phyloP scores from a whole-genome alignment of 2,329 filamentous ascomycete genomes.

The Grosmannia penicillata region DNA sequence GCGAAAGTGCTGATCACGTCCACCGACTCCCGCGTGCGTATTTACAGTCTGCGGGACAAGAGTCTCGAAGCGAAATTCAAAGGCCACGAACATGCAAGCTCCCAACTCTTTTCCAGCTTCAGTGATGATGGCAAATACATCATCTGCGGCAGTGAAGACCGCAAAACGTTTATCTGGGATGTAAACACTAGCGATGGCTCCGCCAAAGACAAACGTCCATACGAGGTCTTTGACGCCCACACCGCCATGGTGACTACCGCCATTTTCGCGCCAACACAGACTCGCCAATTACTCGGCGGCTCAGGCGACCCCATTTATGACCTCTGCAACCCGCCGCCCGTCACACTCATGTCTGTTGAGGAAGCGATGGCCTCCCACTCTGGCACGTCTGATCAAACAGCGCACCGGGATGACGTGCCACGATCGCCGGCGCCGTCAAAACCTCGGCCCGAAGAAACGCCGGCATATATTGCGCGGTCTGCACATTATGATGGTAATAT shows the following conservation, averaged over 20 bases:
- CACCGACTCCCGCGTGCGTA: constrained; percentile 81
- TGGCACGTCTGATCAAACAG: constrained; percentile 8
- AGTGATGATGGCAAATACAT: constrained; percentile 78
- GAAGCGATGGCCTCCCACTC: constrained; percentile 32
- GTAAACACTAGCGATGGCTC: constrained; percentile 43
- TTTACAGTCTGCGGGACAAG: constrained; percentile 81
- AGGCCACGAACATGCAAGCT: constrained; percentile 78
- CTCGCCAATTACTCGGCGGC: constrained; percentile 59
- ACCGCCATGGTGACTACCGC: constrained; percentile 81
- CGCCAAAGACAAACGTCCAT: constrained; percentile 63
- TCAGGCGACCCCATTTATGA: constrained; percentile 93
- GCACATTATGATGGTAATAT: constrained; percentile 75
- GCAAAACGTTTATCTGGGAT: constrained; percentile 82
- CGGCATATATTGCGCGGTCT: constrained; percentile 62
- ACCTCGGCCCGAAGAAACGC: constrained; percentile 47
- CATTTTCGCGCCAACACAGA: constrained; percentile 66
- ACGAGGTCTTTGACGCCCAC: constrained; percentile 86
- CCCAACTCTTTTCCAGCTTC: constrained; percentile 80
- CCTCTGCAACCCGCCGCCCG: constrained; percentile 84
- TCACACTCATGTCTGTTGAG: constrained; percentile 62
- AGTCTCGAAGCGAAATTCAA: constrained; percentile 78
- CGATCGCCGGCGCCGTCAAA: constrained; percentile 6
- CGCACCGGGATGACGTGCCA: constrained; percentile 1
- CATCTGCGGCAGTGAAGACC: constrained; percentile 86
- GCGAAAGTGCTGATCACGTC: constrained; percentile 81